phyloP scores from a whole-genome alignment of 2,329 filamentous ascomycete genomes.

The Aspergillus niger region DNA sequence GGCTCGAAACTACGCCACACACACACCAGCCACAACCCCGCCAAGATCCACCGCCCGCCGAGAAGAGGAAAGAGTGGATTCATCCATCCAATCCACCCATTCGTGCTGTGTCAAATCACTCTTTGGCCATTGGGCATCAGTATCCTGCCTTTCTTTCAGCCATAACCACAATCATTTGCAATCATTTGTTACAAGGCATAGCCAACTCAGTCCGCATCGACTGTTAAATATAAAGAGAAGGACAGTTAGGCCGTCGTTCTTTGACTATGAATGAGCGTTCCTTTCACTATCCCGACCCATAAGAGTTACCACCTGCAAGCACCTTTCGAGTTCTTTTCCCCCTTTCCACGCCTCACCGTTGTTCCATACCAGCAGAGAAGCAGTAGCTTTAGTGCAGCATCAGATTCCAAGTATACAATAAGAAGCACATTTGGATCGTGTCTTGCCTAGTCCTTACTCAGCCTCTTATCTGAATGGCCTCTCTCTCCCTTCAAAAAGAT shows the following conservation, averaged over 20 bases:
- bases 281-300: slow-evolving; percentile 1
- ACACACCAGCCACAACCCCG: neutral
- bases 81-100: neutral
- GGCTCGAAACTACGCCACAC: neutral
- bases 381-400: neutral
- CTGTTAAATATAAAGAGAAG: slow-evolving; percentile 5
- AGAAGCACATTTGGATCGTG: neutral
- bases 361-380: neutral
- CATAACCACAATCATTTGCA: neutral
- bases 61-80: neutral
- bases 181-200: neutral
- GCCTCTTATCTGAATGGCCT: neutral
- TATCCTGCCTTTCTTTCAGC: neutral
- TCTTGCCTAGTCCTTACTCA: neutral
- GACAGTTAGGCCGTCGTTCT: slow-evolving; percentile 1
- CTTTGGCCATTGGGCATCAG: neutral
- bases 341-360: neutral
- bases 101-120: neutral
- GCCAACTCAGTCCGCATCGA: neutral
- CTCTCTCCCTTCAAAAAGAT: neutral
- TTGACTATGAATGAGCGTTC: slow-evolving; percentile 2
- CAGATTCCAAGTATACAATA: neutral
- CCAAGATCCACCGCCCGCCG: neutral
- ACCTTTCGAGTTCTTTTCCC: neutral
- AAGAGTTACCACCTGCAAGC: neutral